These are phyloP conservation scores for Schwanniomyces pseudopolymorphus DNA, from an alignment of 805 yeast genomes.

Conservation along the genomic window DNA sequence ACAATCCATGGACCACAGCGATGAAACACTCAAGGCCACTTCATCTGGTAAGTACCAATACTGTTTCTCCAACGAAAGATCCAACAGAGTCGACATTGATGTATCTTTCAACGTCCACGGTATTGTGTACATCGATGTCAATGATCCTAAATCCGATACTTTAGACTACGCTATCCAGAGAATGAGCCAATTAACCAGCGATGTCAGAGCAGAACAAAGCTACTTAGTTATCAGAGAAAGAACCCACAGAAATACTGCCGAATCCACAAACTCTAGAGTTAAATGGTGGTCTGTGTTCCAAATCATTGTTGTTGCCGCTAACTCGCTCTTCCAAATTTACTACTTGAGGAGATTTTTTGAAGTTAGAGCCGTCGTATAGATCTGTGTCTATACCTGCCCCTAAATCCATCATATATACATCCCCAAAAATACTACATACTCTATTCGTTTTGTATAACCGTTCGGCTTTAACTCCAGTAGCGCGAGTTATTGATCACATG, in stretches of 20 bases:
- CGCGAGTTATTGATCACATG: background rate
- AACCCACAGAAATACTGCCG: constrained; percentile 98
- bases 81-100: constrained; percentile 73
- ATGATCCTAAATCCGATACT: constrained; percentile 71
- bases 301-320: constrained; percentile 77
- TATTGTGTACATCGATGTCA: constrained; percentile 78
- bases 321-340: constrained; percentile 90
- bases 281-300: constrained; percentile 98
- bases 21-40: constrained; percentile 63
- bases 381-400: background rate
- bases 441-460: background rate
- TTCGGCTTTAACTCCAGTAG: constrained; percentile 1
- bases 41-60: constrained; percentile 74
- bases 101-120: constrained; percentile 96
- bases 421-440: background rate
- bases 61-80: constrained; percentile 88
- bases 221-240: constrained; percentile 95
- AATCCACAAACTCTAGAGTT: constrained; percentile 92
- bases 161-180: constrained; percentile 81
- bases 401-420: background rate
- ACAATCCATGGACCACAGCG: constrained; percentile 75
- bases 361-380: constrained; percentile 79
- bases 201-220: constrained; percentile 88
- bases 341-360: constrained; percentile 94
- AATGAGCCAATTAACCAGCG: constrained; percentile 72